Evolutionary conservation across 495 filamentous ascomycete species (phyloP), one percentile per base, ranked within the genome.

Genomic region (Letharia lupina): DNA sequence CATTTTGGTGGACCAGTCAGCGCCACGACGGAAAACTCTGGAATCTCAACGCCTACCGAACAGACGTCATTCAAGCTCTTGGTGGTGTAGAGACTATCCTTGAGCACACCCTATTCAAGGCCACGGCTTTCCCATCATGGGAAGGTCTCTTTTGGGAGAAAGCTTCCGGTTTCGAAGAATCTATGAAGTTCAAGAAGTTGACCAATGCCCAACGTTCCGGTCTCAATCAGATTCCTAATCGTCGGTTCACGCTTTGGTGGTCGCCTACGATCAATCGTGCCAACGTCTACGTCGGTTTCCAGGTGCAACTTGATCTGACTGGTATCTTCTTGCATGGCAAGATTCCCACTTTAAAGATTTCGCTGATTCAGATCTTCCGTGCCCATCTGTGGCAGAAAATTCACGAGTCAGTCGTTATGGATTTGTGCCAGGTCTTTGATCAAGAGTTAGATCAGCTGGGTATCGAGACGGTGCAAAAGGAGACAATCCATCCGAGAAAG

Each of bases 361-460:
- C 92, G 3, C 78, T 99, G 62, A 99, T 99, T 70, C 95, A 99
- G 77, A 99, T 99, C 69, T 99, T 99, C 89, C 90, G 95, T 72
- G 95, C 95, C 61, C 95, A 99, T 84, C 87, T 99, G 82, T 99
- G 95, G 95, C 95, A 99, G 76, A 99, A 99, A 82, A 98, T 99
- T 61, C 95, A 99, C 77, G 95, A 99, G 76, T 95, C 91, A 35
- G 94, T 99, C 11, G 93, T 97, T 40, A 99, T 99, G 94, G 94
- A 97, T 80, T 78, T 98, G 72, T 98, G 95, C 73, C 95, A 99
- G 75, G 94, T 98, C n/a, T 96, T 99, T 71, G 95, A 99, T 70
- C 94, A 98, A 72, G 93, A 99, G 75, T 77, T 99, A 64, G 94
- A 98, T 76, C 90, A 93, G 60, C 81, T 99, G 58, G 93, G 95